Base-by-base conservation (phyloP, 352 stramenopile genomes). In the Globisporangium takayamanum region DNA sequence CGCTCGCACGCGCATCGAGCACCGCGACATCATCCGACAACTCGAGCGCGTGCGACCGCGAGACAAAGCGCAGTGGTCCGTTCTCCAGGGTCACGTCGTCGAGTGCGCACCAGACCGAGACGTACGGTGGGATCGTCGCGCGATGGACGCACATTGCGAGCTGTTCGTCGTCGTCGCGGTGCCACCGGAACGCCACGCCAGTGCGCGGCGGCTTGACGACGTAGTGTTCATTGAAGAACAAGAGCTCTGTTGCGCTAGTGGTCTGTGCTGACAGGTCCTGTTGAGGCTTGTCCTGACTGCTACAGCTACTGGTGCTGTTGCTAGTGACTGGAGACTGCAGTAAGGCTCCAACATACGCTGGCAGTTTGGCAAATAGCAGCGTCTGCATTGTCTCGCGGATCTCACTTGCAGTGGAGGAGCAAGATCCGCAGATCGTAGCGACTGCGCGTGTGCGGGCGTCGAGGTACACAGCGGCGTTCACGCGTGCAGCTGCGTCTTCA, bases 221-320 rank as follows among this genome's bases (percentile, higher is more conserved):
- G 55, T 86, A 92, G 55, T 92, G 81, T 56, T 92, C 81, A 52
- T 89, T 89, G 66, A 92, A 89, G 53, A 89, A 88, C n/a, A 69
- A 71, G 6, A 79, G 28, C 28, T 58, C 8, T 22, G 26, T 14
- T 14, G 3, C 8, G 20, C 16, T 15, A 16, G 16, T 25, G 3
- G 37, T 50, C 42, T 50, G 25, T 3, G 12, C 20, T 48, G 33
- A 7, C 33, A 12, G 33, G 33, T 39, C 10, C 5, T 39, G 7
- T 12, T 39, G 33, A 7, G 8, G 33, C 33, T 10, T 12, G 33
- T 39, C 30, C 5, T 36, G 30, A 39, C 33, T 39, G 33, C 33
- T 39, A 12, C 5, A 12, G 33, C 33, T 39, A 12, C 30, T 36
- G 30, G 33, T 39, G 28, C 28, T 39, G 28, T 5, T 39, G 33